Percentiles rank a stretch among this genome's conserved stretches.
These are phyloP conservation scores for Carpinus viminea DNA, from an alignment of 306 rosid genomes.

Conservation along the genomic window DNA sequence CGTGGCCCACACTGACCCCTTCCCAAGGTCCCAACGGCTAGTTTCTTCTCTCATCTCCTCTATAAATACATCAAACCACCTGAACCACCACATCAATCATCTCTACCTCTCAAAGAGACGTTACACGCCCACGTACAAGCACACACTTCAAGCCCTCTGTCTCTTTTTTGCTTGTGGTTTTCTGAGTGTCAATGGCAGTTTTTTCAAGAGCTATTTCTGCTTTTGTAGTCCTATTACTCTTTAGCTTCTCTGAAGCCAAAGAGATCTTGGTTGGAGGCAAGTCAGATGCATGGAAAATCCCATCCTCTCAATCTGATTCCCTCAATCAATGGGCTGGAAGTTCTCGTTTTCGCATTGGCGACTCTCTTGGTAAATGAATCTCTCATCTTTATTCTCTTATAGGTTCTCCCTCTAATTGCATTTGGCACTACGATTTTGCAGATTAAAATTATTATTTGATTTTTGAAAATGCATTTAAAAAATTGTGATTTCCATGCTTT, in stretches of 20 bases:
- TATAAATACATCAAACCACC: slow-evolving; percentile 35
- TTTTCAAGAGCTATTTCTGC: slow-evolving; percentile 32
- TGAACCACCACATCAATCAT: neutral
- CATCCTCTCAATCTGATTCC: slow-evolving; percentile 64
- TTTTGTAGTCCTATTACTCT: slow-evolving; percentile 38
- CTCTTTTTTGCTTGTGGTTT: neutral
- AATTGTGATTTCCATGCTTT: too few relatives aligned
- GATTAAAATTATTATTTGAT: too few relatives aligned
- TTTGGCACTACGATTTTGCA: too few relatives aligned
- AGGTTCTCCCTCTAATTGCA: too few relatives aligned
- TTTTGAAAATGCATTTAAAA: too few relatives aligned
- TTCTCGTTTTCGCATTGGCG: slow-evolving; percentile 63
- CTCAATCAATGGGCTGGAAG: slow-evolving; percentile 82
- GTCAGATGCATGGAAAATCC: slow-evolving; percentile 64
- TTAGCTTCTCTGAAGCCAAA: slow-evolving; percentile 58
- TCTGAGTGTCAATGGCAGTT: slow-evolving; percentile 45
- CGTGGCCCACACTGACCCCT: slow-evolving; percentile 16
- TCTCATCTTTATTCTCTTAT: too few relatives aligned
- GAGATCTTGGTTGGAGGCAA: slow-evolving; percentile 78
- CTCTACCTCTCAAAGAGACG: neutral
- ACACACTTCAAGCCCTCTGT: neutral
- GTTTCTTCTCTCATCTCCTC: slow-evolving; percentile 26
- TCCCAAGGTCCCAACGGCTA: slow-evolving; percentile 67
- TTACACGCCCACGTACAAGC: neutral
- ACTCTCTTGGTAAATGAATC: slow-evolving; percentile 53